phyloP scores from a whole-genome alignment of 176 grass and related monocot genomes.

The Triticum monococcum region DNA sequence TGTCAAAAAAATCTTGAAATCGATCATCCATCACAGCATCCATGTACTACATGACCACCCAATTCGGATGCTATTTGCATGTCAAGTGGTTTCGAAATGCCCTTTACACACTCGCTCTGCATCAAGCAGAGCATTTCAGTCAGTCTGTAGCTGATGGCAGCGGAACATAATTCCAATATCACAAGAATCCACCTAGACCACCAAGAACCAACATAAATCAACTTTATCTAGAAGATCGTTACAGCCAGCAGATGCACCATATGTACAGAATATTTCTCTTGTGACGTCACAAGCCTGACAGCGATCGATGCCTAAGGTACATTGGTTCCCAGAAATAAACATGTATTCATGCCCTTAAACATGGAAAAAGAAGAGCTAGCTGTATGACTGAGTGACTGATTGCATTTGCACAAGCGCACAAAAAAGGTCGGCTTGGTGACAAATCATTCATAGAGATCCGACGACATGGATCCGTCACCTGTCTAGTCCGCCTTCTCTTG shows the following conservation, averaged over 20 bases:
- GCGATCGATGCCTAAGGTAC: neutral
- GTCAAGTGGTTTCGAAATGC: no score
- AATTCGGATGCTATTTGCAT: no score
- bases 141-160: no score
- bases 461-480: slow-evolving; percentile 16
- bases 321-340: neutral
- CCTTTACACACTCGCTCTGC: no score
- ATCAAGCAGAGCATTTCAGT: neutral
- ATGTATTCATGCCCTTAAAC: neutral
- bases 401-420: slow-evolving; percentile 58
- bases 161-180: neutral
- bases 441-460: slow-evolving; percentile 14
- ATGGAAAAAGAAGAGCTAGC: neutral
- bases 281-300: no score
- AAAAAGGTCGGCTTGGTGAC: slow-evolving; percentile 58
- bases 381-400: neutral
- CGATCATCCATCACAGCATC: no score
- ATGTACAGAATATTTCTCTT: neutral
- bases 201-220: neutral
- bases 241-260: neutral
- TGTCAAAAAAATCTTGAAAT: no score
- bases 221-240: neutral
- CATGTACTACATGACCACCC: no score
- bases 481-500: slow-evolving; percentile 55
- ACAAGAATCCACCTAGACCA: neutral